Evolutionary conservation across 2,329 filamentous ascomycete genomes (phyloP), one percentile per base, ranked within the genome.

Genomic region (Trichophyton equinum): DNA sequence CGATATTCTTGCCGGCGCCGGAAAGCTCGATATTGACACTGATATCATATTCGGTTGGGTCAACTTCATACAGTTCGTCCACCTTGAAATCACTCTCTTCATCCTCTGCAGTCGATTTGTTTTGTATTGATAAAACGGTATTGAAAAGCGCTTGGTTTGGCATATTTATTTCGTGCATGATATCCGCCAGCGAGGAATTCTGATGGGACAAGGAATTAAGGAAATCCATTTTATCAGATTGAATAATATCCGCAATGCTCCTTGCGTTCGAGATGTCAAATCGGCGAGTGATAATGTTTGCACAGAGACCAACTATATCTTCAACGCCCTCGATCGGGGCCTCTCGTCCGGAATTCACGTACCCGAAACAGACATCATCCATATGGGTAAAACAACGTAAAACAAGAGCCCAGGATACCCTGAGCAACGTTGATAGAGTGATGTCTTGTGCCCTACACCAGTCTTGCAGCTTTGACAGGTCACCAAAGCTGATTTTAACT

Each of bases 141-240:
- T 57, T 57, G n/a, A 57, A 57, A 6, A 57, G 20, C 1, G 38
- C 11, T 18, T 40, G 30, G 30, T 42, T 30, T 7, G 38, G 7
- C 38, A 40, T 22, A 4, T 57, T 30, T 5, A 38, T 42, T 6
- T 30, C 33, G 6, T 40, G 55, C 18, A 42, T 18, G 11, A 67
- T 79, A 77, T 20, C 77, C 71, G 63, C 77, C 78, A 46, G 73
- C 75, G 73, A 72, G 0, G 74, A 71, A 61, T 89, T 84, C 69
- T 88, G 82, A 67, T 86, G 80, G 0, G 83, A 81, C 4, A 87
- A 85, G 64, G 82, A 79, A 2, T 77, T 72, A 0, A 83, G 76
- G 0, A 79, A 81, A 60, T 80, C 76, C 33, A 81, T 74, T 42
- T 87, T 83, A 1, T 87, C 77, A 1, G 74, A 71, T 47, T 81